phyloP scores from a whole-genome alignment of 805 yeast species.

The Pichia heedii region DNA sequence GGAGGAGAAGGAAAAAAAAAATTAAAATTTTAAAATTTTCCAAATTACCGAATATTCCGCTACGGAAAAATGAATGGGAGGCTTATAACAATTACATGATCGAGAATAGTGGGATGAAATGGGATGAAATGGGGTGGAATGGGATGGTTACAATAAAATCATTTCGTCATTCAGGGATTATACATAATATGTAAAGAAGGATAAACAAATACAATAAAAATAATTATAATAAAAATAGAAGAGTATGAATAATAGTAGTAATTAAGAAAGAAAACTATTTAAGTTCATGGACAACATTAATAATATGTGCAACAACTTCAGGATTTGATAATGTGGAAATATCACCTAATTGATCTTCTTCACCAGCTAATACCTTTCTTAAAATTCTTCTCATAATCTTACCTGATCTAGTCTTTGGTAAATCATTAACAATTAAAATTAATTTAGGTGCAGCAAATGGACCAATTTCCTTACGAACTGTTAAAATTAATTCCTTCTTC shows the following conservation, averaged over 20 bases:
- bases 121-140: too few relatives aligned
- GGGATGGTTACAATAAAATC: not conserved
- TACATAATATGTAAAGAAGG: too few relatives aligned
- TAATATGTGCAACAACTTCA: constrained; percentile 58
- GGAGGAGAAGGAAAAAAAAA: too few relatives aligned
- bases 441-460: constrained; percentile 82
- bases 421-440: constrained; percentile 62
- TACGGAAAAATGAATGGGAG: not conserved
- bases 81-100: not conserved
- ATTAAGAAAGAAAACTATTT: too few relatives aligned
- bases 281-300: constrained; percentile 37
- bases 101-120: too few relatives aligned
- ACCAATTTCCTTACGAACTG: constrained; percentile 72
- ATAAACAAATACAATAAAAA: too few relatives aligned
- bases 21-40: too few relatives aligned
- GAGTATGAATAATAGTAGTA: too few relatives aligned
- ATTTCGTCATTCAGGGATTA: constrained; percentile 2
- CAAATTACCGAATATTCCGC: too few relatives aligned
- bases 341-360: constrained; percentile 77
- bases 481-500: constrained; percentile 55
- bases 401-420: constrained; percentile 82
- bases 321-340: constrained; percentile 73
- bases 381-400: constrained; percentile 82
- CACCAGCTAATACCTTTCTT: constrained; percentile 66
- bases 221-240: too few relatives aligned